A percentile compares a stretch with the other conserved stretches of the same genome.
phyloP scores from a whole-genome alignment of 352 stramenopile species.

The Globisporangium nunn region DNA sequence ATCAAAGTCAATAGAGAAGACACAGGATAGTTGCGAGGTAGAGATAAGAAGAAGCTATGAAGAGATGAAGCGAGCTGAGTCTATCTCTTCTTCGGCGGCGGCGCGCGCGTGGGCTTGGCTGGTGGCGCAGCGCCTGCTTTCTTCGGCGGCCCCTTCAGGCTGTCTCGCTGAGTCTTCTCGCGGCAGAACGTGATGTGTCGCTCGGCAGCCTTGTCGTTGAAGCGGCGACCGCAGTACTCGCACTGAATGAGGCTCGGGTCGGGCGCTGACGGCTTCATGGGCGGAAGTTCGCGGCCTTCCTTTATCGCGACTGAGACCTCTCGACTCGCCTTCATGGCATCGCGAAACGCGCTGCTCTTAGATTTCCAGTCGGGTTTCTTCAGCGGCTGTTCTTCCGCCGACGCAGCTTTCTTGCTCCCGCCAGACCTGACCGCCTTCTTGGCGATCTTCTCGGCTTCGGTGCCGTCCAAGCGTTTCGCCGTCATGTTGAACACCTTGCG shows the following conservation, averaged over 20 bases:
- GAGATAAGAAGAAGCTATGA: background rate
- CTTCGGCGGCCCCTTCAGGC: slow-evolving; percentile 27
- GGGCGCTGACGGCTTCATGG: slow-evolving; percentile 47
- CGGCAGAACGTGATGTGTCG: slow-evolving; percentile 90
- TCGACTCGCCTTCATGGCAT: slow-evolving; percentile 83
- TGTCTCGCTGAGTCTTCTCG: slow-evolving; percentile 67
- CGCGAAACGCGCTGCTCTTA: slow-evolving; percentile 80
- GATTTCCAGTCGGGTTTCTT: slow-evolving; percentile 79
- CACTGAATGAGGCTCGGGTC: slow-evolving; percentile 87
- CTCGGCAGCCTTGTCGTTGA: slow-evolving; percentile 90
- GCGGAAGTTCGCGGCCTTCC: slow-evolving; percentile 52
- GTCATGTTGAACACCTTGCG: slow-evolving; percentile 87
- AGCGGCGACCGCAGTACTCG: slow-evolving; percentile 86
- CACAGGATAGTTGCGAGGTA: background rate
- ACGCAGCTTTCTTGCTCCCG: slow-evolving; percentile 15
- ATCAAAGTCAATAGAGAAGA: background rate
- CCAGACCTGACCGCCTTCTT: slow-evolving; percentile 31
- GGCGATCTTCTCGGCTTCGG: slow-evolving; percentile 59
- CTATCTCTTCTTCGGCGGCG: slow-evolving; percentile 37
- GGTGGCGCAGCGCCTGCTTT: slow-evolving; percentile 18
- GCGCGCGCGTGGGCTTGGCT: slow-evolving; percentile 27
- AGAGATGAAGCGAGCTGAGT: background rate
- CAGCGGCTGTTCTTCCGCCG: slow-evolving; percentile 43
- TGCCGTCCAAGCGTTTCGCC: slow-evolving; percentile 62
- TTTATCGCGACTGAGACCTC: slow-evolving; percentile 60